Evolutionary conservation across 805 yeast genomes (phyloP).

Genomic region (Nakazawaea ambrosiae): DNA sequence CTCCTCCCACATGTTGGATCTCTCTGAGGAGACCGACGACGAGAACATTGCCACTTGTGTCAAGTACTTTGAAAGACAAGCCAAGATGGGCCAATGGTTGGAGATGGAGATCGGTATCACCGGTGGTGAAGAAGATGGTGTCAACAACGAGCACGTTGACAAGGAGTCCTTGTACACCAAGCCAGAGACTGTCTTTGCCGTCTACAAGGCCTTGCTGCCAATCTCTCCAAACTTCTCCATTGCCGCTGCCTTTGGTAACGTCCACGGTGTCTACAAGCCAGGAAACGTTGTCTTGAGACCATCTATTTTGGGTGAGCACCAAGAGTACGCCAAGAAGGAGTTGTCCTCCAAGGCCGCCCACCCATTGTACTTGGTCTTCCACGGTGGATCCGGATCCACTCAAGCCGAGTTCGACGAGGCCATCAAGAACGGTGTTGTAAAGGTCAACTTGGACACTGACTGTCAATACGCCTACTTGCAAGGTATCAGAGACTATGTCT

Average conservation of each 20-base stretch:
- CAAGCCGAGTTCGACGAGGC: conserved; percentile 88
- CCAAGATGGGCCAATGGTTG: conserved; percentile 93
- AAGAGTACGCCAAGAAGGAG: conserved; percentile 74
- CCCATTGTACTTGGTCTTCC: conserved; percentile 97
- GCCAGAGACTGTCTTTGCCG: conserved; percentile 90
- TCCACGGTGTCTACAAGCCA: conserved; percentile 99
- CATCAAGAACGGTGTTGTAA: conserved; percentile 90
- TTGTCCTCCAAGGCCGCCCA: conserved; percentile 41
- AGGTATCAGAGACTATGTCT: conserved; percentile 97
- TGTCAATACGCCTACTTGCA: conserved; percentile 95
- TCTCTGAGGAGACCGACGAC: conserved; percentile 94
- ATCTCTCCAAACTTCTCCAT: conserved; percentile 97
- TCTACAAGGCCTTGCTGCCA: conserved; percentile 82
- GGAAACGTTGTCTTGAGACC: conserved; percentile 96
- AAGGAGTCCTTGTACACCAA: conserved; percentile 87
- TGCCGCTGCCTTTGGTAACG: conserved; percentile 99
- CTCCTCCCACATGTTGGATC: conserved; percentile 98
- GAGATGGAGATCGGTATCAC: conserved; percentile 99
- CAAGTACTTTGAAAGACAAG: conserved; percentile 90
- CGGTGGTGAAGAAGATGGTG: conserved; percentile 99
- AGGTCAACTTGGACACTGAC: conserved; percentile 99
- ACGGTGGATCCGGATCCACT: conserved; percentile 99
- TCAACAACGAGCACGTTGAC: conserved; percentile 91
- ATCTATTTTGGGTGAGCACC: conserved; percentile 92
- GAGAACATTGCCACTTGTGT: conserved; percentile 92